Percentiles rank a stretch among this genome's conserved stretches.
Evolutionary conservation across 23 red algal species (phyloP).

Genomic region (Agarophyton chilense): DNA sequence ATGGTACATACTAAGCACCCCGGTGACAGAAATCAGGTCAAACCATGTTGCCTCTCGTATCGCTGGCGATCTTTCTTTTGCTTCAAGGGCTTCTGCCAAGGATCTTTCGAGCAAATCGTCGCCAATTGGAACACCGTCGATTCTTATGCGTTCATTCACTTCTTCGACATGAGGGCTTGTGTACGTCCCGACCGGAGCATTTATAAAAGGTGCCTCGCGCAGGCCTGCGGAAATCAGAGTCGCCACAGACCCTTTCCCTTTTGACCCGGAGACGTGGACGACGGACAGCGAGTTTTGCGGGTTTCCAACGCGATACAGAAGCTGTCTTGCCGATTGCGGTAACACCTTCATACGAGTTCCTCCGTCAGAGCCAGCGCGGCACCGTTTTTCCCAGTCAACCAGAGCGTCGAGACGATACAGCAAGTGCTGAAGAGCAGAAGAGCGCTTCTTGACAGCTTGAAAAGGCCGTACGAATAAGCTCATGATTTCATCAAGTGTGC

Average conservation of each 20-base stretch:
- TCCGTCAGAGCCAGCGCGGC: constrained; percentile 11
- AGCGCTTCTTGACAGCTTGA: background rate
- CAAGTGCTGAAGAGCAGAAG: constrained; percentile 6
- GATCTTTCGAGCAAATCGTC: constrained; percentile 82
- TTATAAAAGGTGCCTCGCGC: constrained; percentile 13
- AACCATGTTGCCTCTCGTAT: constrained; percentile 86
- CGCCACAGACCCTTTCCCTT: constrained; percentile 94
- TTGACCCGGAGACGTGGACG: constrained; percentile 95
- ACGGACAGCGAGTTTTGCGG: constrained; percentile 68
- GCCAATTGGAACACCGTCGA: constrained; percentile 67
- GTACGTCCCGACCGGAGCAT: constrained; percentile 70
- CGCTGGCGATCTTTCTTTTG: background rate
- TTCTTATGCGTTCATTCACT: constrained; percentile 91
- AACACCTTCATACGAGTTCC: constrained; percentile 66
- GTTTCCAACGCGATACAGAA: constrained; percentile 73
- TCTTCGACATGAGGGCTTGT: constrained; percentile 93
- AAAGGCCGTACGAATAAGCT: background rate
- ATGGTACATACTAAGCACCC: constrained; percentile 63
- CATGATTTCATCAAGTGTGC: background rate
- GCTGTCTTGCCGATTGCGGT: constrained; percentile 39
- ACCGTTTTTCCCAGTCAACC: constrained; percentile 89
- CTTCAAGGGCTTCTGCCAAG: constrained; percentile 63
- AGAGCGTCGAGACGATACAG: constrained; percentile 80
- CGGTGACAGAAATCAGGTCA: constrained; percentile 84
- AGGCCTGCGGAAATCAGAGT: constrained; percentile 71